Percentiles rank a stretch among this genome's conserved stretches.
Conservation (phyloP, 2,329 filamentous ascomycete species). For the Hymenoscyphus infarciens region DNA sequence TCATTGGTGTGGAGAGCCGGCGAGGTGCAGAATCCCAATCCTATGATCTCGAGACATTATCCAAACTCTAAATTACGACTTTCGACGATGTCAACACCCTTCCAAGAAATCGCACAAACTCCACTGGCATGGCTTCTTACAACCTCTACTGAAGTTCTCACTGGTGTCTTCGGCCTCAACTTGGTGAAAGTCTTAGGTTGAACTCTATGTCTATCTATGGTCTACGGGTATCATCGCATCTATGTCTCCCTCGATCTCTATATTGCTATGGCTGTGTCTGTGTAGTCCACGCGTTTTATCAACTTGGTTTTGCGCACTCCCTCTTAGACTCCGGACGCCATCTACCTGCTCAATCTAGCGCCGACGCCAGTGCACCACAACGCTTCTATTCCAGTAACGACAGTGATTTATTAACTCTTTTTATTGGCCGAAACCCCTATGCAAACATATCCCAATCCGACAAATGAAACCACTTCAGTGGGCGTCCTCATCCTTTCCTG, state of each 20-base stretch:
- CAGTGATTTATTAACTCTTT: neutral
- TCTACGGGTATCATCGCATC: neutral
- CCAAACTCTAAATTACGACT: no score
- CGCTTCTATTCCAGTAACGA: neutral
- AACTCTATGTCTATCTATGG: neutral
- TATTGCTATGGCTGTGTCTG: neutral
- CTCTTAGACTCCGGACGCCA: neutral
- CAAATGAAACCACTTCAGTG: conserved; percentile 11
- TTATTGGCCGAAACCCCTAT: conserved; percentile 1
- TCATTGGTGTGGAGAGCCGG: no score
- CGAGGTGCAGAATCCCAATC: no score
- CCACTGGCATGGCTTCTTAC: no score
- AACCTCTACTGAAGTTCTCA: neutral
- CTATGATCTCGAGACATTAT: no score
- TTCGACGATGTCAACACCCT: no score
- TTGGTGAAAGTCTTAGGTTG: neutral
- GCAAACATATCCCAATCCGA: neutral
- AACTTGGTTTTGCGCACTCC: neutral
- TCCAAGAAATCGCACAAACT: no score
- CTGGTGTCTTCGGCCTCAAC: neutral
- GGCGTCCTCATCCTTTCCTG: conserved; percentile 35
- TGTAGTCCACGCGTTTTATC: neutral
- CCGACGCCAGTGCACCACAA: neutral
- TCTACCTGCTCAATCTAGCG: neutral
- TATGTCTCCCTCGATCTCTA: neutral